These are phyloP conservation scores for Ramalina peruviana DNA, from an alignment of 495 filamentous ascomycete genomes.

Conservation along the genomic window DNA sequence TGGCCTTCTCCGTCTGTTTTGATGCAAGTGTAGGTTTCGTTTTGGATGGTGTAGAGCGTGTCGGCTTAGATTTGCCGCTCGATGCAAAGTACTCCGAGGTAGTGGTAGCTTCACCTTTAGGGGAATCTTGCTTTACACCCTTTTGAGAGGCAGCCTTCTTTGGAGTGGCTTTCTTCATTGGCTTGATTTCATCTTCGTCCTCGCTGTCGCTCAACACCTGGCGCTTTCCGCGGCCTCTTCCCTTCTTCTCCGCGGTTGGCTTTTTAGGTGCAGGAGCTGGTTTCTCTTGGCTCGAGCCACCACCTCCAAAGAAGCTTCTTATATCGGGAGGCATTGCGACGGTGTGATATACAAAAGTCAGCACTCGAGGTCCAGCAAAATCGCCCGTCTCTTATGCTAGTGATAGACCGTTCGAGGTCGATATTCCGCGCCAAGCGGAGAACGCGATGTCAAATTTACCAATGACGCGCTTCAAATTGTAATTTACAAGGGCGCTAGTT, in stretches of 20 bases:
- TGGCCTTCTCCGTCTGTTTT: slow-evolving; percentile 8
- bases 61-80: slow-evolving; percentile 35
- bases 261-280: slow-evolving; percentile 23
- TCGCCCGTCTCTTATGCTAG: no score
- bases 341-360: no score
- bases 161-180: slow-evolving; percentile 25
- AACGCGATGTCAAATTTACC: no score
- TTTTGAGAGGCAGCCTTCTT: slow-evolving; percentile 33
- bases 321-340: slow-evolving; percentile 60
- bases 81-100: slow-evolving; percentile 49
- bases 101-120: slow-evolving; percentile 38
- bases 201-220: slow-evolving; percentile 69
- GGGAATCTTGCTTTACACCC: slow-evolving; percentile 27
- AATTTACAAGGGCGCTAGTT: no score
- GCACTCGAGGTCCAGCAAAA: no score
- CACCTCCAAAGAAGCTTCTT: slow-evolving; percentile 62
- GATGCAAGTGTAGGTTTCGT: slow-evolving; percentile 7
- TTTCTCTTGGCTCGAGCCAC: slow-evolving; percentile 36
- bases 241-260: slow-evolving; percentile 7
- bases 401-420: no score
- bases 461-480: no score
- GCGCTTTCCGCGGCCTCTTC: slow-evolving; percentile 29
- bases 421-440: no score
- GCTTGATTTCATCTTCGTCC: slow-evolving; percentile 41
- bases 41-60: slow-evolving; percentile 23